phyloP scores from a whole-genome alignment of 2,329 filamentous ascomycete species.

The Eutypella sp. region DNA sequence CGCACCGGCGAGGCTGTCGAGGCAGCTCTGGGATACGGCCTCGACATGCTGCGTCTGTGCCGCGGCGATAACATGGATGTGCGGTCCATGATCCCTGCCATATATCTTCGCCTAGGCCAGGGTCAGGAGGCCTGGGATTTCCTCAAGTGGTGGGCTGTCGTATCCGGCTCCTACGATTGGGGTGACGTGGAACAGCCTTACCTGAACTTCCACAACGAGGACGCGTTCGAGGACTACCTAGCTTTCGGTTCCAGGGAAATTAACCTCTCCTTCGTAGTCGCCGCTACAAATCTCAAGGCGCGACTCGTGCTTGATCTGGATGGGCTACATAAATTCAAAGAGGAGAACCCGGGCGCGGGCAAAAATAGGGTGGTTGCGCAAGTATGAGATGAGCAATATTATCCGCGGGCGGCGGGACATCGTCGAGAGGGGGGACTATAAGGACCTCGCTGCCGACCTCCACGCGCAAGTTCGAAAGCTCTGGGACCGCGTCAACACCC shows the following conservation, averaged over 20 bases:
- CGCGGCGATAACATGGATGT: constrained; percentile 13
- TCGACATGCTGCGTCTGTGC: constrained; percentile 13
- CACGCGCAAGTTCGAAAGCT: constrained; percentile 8
- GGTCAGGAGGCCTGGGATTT: constrained; percentile 23
- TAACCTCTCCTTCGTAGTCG: constrained; percentile 5
- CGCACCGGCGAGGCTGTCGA: constrained; percentile 13
- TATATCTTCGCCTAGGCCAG: constrained; percentile 15
- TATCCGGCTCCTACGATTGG: constrained; percentile 31
- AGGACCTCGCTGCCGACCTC: constrained; percentile 3
- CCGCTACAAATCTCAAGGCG: constrained; percentile 14
- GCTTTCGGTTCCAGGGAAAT: not conserved
- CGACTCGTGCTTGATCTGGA: constrained; percentile 13
- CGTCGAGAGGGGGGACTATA: constrained; percentile 10
- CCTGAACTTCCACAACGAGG: constrained; percentile 58
- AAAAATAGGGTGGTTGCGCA: constrained; percentile 16
- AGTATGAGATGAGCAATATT: constrained; percentile 11
- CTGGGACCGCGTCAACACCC: constrained; percentile 1
- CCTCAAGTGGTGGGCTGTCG: constrained; percentile 14
- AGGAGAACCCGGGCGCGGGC: constrained; percentile 3
- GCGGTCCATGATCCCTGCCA: constrained; percentile 11
- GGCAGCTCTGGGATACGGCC: constrained; percentile 7
- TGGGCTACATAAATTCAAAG: constrained; percentile 6
- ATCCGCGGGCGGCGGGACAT: constrained; percentile 14
- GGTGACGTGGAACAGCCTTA: constrained; percentile 38
- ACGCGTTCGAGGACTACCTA: constrained; percentile 49